These are phyloP conservation scores for Trypanosoma melophagium DNA, from an alignment of 208 protist species.

Conservation along the genomic window DNA sequence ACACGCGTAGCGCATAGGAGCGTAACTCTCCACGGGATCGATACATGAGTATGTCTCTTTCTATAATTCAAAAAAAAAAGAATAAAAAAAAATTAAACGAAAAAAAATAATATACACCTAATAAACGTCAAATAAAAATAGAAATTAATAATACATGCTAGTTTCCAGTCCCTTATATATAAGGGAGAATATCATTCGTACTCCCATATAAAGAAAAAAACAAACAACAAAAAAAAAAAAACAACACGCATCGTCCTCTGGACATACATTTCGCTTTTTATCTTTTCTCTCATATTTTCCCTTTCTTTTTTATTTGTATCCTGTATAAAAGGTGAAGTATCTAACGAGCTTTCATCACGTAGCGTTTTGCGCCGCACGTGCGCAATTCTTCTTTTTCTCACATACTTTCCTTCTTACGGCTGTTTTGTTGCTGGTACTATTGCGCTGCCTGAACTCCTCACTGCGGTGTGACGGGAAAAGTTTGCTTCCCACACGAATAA, in stretches of 20 bases:
- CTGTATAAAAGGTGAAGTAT: not conserved
- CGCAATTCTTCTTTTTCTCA: too few relatives aligned
- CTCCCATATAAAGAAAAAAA: too few relatives aligned
- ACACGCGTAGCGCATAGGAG: slow-evolving; percentile 45
- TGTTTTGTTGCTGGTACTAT: not conserved
- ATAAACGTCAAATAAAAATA: not conserved
- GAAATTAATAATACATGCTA: too few relatives aligned
- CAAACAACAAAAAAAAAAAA: slow-evolving; percentile 2
- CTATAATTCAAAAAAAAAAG: not conserved
- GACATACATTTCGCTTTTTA: too few relatives aligned
- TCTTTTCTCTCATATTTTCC: not conserved
- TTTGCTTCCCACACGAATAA: not conserved
- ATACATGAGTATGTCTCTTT: slow-evolving; percentile 35
- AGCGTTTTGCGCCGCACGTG: slow-evolving; percentile 4
- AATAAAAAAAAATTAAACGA: not conserved
- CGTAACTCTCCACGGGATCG: slow-evolving; percentile 50
- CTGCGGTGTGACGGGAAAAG: not conserved
- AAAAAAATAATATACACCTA: not conserved
- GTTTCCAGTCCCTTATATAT: too few relatives aligned
- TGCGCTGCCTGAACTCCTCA: not conserved
- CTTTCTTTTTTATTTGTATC: not conserved
- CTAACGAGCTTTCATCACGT: not conserved
- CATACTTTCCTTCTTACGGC: too few relatives aligned
- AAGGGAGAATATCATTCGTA: too few relatives aligned
- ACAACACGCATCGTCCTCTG: not conserved